Conservation (phyloP, 139 green algal genomes). For the Picochlorum sp. region DNA sequence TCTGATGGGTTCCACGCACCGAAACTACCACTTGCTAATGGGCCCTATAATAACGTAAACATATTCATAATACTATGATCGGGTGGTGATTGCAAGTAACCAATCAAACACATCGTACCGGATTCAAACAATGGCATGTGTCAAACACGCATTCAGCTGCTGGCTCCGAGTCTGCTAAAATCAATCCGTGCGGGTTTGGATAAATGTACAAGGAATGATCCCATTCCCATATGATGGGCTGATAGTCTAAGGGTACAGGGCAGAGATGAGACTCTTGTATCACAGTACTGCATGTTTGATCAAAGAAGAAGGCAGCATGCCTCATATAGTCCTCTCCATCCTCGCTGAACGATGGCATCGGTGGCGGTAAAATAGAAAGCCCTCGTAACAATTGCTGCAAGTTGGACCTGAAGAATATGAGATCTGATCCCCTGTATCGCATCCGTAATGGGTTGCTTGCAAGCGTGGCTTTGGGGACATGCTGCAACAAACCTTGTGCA, state of each 20-base stretch:
- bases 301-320: constrained; percentile 14
- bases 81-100: not conserved
- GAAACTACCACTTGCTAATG: constrained; percentile 54
- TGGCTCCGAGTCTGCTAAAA: constrained; percentile 61
- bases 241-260: constrained; percentile 71
- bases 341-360: constrained; percentile 6
- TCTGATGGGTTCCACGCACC: constrained; percentile 44
- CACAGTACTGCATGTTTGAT: constrained; percentile 69
- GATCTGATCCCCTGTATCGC: constrained; percentile 43
- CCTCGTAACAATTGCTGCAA: constrained; percentile 52
- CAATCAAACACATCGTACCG: constrained; percentile 24
- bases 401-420: constrained; percentile 67
- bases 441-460: constrained; percentile 72
- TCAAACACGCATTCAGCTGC: constrained; percentile 41
- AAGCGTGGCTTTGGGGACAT: constrained; percentile 56
- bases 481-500: constrained; percentile 33
- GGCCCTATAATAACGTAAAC: constrained; percentile 24
- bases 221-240: constrained; percentile 54
- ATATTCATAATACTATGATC: not conserved
- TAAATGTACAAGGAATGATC: constrained; percentile 80
- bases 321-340: not conserved
- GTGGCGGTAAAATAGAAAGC: constrained; percentile 43
- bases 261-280: constrained; percentile 87
- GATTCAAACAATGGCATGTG: constrained; percentile 63
- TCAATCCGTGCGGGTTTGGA: constrained; percentile 67